A percentile compares a stretch with the other conserved stretches of the same genome.
These are phyloP conservation scores for Aspergillus campestris DNA, from an alignment of 495 filamentous ascomycete species.

Conservation along the genomic window DNA sequence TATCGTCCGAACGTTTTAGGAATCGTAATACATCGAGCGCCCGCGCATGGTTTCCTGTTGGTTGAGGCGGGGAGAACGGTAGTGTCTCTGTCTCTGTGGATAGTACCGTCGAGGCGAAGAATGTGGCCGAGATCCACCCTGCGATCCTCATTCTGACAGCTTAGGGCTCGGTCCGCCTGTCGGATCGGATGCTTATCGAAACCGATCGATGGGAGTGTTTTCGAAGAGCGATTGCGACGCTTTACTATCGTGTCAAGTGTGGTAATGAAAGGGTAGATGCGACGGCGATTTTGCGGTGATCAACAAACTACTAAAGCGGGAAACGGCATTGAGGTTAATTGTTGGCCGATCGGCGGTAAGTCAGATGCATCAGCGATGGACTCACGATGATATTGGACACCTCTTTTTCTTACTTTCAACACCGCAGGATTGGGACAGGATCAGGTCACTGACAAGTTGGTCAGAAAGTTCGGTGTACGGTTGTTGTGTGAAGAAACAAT, in stretches of 20 bases:
- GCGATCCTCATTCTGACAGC: conserved; percentile 30
- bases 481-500: no score
- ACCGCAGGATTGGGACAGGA: no score
- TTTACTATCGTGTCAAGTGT: background rate
- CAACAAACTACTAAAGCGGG: conserved; percentile 37
- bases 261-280: background rate
- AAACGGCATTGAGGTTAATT: conserved; percentile 3
- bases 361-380: no score
- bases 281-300: conserved; percentile 12
- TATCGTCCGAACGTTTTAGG: conserved; percentile 28
- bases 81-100: conserved; percentile 23
- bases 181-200: background rate
- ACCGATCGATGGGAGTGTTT: background rate
- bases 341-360: no score
- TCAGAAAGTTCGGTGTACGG: no score
- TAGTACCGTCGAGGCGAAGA: conserved; percentile 25
- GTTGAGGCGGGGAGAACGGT: conserved; percentile 22
- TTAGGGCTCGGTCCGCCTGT: conserved; percentile 10
- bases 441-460: no score
- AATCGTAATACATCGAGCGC: conserved; percentile 33
- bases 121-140: conserved; percentile 30
- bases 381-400: no score
- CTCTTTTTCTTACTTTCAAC: no score
- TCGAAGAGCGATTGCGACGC: no score
- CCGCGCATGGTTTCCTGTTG: conserved; percentile 15